Percentiles rank a stretch among this genome's conserved stretches.
These are phyloP conservation scores for Mycena galericulata DNA, from an alignment of 768 basidiomycete species.

Conservation along the genomic window DNA sequence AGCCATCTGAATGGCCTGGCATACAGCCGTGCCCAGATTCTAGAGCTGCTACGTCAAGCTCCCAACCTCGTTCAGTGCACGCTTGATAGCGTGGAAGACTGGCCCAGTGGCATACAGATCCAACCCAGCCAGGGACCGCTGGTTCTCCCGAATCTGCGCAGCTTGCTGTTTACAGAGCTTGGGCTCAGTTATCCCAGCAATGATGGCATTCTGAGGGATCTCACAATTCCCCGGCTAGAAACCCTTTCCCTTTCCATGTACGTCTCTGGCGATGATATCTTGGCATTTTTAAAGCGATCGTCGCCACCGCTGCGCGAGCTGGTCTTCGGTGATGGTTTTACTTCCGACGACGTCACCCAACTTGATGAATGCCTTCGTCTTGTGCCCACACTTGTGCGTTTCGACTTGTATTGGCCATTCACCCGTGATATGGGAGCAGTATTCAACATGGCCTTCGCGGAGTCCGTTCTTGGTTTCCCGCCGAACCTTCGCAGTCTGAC, in stretches of 20 bases:
- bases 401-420: background rate
- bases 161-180: too few species aligned
- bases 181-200: too few species aligned
- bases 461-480: background rate
- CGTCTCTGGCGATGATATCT: background rate
- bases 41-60: background rate
- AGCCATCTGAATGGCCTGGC: background rate
- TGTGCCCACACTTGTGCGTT: background rate
- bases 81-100: too few species aligned
- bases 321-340: background rate
- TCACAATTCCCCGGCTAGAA: background rate
- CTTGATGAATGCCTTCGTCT: background rate
- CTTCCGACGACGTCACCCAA: too few species aligned
- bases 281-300: background rate
- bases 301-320: background rate
- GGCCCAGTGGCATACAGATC: rapidly evolving
- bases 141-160: too few species aligned
- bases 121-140: too few species aligned
- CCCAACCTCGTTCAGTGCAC: conserved; percentile 5
- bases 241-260: background rate
- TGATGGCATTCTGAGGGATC: background rate
- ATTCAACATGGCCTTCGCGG: too few species aligned
- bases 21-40: background rate
- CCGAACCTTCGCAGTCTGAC: background rate
- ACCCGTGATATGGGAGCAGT: background rate